Conservation (phyloP, 306 rosid genomes). For the Cucumis cinereus region DNA sequence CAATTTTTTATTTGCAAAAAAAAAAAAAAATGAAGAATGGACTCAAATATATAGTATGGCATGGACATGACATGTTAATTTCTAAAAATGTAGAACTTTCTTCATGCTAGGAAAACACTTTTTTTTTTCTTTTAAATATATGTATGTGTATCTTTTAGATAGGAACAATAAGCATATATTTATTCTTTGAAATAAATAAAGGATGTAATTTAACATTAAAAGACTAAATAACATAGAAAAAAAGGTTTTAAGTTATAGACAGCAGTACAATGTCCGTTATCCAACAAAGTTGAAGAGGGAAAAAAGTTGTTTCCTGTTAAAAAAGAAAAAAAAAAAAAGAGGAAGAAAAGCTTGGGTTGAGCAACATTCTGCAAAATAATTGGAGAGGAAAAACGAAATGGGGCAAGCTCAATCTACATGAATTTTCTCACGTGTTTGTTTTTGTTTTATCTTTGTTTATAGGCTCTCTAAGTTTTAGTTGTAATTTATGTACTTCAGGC, state of each 20-base stretch:
- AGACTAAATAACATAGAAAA: not conserved
- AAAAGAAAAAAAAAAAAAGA: not conserved
- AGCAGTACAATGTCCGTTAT: not conserved
- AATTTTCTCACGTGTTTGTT: not conserved
- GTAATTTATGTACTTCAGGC: slow-evolving; percentile 33
- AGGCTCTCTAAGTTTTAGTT: not conserved
- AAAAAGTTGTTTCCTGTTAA: not conserved
- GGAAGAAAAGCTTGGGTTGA: slow-evolving; percentile 9
- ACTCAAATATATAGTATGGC: not conserved
- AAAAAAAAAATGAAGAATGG: not conserved
- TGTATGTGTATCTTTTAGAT: not conserved
- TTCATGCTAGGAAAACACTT: not conserved
- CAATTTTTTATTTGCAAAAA: not conserved
- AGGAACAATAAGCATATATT: not conserved
- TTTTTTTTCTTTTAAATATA: not conserved
- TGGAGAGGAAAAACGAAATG: slow-evolving; percentile 54
- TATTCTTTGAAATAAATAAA: not conserved
- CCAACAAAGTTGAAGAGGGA: not conserved
- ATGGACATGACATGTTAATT: not conserved
- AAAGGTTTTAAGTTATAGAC: not conserved
- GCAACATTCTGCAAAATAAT: slow-evolving; percentile 53
- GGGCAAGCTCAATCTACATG: slow-evolving; percentile 87
- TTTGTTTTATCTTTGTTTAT: not conserved
- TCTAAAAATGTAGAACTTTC: not conserved
- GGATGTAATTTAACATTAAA: not conserved